Conservation (phyloP, 257 asterid species). For the Craterostigma plantagineum region DNA sequence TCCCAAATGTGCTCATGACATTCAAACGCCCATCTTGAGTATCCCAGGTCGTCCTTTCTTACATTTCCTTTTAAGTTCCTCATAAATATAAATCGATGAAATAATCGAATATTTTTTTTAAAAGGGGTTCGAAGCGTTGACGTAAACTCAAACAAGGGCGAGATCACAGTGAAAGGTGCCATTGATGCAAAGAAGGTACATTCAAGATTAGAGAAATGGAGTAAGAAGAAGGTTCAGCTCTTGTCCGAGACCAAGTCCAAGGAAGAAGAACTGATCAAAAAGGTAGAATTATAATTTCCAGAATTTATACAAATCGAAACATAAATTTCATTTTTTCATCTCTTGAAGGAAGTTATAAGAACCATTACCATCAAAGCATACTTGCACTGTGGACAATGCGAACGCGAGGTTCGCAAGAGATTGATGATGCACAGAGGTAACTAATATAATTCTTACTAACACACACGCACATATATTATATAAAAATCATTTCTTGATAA, state of each 20-base stretch:
- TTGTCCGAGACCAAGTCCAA: constrained; percentile 39
- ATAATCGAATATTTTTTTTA: no score
- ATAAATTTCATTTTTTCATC: neutral
- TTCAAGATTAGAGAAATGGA: constrained; percentile 44
- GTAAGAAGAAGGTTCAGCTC: constrained; percentile 56
- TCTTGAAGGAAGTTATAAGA: constrained; percentile 40
- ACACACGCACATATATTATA: no score
- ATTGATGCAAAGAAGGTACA: constrained; percentile 60
- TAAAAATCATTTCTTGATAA: no score
- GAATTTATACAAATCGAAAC: neutral
- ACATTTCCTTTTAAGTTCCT: neutral
- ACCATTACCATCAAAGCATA: constrained; percentile 31
- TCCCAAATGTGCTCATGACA: constrained; percentile 69
- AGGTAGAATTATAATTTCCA: constrained; percentile 12
- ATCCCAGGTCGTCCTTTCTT: constrained; percentile 31
- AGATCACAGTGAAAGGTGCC: constrained; percentile 47
- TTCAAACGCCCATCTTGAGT: constrained; percentile 43
- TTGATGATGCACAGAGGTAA: constrained; percentile 56
- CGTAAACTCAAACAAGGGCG: constrained; percentile 53
- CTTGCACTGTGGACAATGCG: constrained; percentile 69
- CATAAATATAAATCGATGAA: no score
- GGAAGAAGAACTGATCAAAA: constrained; percentile 18
- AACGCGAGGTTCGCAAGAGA: constrained; percentile 30
- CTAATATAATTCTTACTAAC: no score
- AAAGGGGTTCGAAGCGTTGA: constrained; percentile 57